Evolutionary conservation across 257 asterid genomes (phyloP), one percentile per base, ranked within the genome.

Genomic region (Parsonsia alboflavescens): DNA sequence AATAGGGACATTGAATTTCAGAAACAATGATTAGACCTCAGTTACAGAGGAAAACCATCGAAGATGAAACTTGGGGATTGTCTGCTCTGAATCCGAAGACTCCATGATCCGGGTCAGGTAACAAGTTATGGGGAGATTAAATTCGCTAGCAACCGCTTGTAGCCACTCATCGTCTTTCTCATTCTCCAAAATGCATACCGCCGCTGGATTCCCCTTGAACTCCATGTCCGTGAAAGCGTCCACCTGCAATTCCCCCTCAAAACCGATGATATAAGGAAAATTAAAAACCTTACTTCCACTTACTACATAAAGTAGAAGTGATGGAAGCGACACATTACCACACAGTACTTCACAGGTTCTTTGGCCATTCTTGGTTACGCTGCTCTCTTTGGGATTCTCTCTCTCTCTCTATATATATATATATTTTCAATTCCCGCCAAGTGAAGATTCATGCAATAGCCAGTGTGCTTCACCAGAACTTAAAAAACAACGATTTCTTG

Each of bases 201-300:
- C 98, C 30, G 98, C 93, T 16, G 97, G 97, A 59, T 93, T 93
- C 22, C 98, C 98, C 82, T 93, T 91, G 90, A 90, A 90, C 48
- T 96, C 90, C 59, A 86, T 72, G 16, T 90, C 89, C 0, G 96
- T 86, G 46, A 91, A 93, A 9, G 97, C 97, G 79, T 93, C 97
- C 41, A 91, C 84, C 97, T 93, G 89, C 49, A 62, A 22, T 67
- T 70, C 67, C 41, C 54, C 41, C 24, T 58, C 57, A 78, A 22
- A 59, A 42, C 76, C n/a, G n/a, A n/a, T n/a, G n/a, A n/a, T n/a
- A n/a, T n/a, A n/a, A n/a, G n/a, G n/a, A n/a, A n/a, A n/a, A n/a
- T n/a, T n/a, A n/a, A n/a, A n/a, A n/a, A n/a, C n/a, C n/a, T n/a
- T n/a, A n/a, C n/a, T n/a, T n/a, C n/a, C 46, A 76, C 61, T 3